A percentile compares a stretch with the other conserved stretches of the same genome.
Conservation (phyloP, 2,329 filamentous ascomycete species). For the Neobulgaria alba region DNA sequence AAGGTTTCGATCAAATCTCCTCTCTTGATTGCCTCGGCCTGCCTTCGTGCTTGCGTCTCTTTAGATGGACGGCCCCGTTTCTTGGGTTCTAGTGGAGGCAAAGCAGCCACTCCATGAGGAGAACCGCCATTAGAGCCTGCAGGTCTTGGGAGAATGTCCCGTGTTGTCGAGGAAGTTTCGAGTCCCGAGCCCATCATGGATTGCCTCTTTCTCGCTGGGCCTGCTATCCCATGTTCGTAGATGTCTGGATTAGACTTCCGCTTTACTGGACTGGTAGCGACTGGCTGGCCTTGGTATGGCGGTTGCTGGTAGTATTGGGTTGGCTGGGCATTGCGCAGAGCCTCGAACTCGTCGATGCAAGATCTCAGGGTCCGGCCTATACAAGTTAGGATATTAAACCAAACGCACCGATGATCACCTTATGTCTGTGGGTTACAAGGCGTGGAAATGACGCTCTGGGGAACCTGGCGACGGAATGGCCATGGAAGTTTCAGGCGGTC, state of each 20-base stretch:
- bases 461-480: slow-evolving; percentile 10
- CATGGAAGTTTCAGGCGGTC: slow-evolving; percentile 7
- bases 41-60: slow-evolving; percentile 22
- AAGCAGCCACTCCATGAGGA: slow-evolving; percentile 15
- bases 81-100: slow-evolving; percentile 14
- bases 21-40: slow-evolving; percentile 20
- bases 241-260: slow-evolving; percentile 19
- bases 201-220: slow-evolving; percentile 18
- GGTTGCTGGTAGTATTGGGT: slow-evolving; percentile 1
- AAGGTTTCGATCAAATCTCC: slow-evolving; percentile 22
- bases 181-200: slow-evolving; percentile 15
- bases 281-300: slow-evolving; percentile 1
- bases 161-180: slow-evolving; percentile 8
- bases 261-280: slow-evolving; percentile 14
- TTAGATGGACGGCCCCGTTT: slow-evolving; percentile 28
- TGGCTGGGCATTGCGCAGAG: slow-evolving; percentile 9
- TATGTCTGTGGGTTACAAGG: slow-evolving; percentile 14
- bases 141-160: slow-evolving; percentile 24
- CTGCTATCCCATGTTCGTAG: slow-evolving; percentile 10
- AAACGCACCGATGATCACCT: slow-evolving; percentile 1
- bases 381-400: no score
- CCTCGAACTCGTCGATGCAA: slow-evolving; percentile 24
- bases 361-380: slow-evolving; percentile 24
- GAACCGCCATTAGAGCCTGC: slow-evolving; percentile 20
- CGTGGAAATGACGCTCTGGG: slow-evolving; percentile 10